These are phyloP conservation scores for Yarrowia sp. DNA, from an alignment of 805 yeast genomes.

Conservation along the genomic window DNA sequence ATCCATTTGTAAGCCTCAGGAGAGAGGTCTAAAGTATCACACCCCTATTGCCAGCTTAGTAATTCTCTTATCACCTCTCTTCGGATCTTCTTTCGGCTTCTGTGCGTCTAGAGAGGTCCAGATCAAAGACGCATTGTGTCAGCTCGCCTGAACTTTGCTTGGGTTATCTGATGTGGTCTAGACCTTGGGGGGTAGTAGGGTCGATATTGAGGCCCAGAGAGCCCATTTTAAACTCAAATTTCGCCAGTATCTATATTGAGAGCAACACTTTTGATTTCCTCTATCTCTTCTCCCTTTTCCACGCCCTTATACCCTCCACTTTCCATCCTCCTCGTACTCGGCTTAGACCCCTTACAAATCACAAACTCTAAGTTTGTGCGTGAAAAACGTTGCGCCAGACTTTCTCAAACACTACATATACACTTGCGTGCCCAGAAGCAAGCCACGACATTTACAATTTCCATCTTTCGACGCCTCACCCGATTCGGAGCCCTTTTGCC, in stretches of 20 bases:
- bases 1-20: too few species aligned
- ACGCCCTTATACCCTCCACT: too few species aligned
- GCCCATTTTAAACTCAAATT: neutral
- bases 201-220: too few species aligned
- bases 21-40: too few species aligned
- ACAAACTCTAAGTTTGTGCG: constrained; percentile 12
- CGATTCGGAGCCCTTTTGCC: constrained; percentile 38
- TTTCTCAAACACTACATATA: constrained; percentile 28
- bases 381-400: constrained; percentile 38
- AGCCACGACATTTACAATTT: constrained; percentile 24
- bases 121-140: constrained; percentile 16
- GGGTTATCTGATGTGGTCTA: constrained; percentile 35
- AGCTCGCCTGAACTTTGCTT: constrained; percentile 31
- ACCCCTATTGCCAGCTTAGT: neutral
- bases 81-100: constrained; percentile 24
- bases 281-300: too few species aligned
- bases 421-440: constrained; percentile 32
- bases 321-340: neutral
- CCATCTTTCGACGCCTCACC: constrained; percentile 27
- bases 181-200: neutral
- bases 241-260: too few species aligned
- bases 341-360: constrained; percentile 27
- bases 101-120: constrained; percentile 29
- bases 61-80: neutral
- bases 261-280: neutral